Percentiles rank a stretch among this genome's conserved stretches.
phyloP scores from a whole-genome alignment of 2,329 filamentous ascomycete genomes.

The Sporothrix phasma region DNA sequence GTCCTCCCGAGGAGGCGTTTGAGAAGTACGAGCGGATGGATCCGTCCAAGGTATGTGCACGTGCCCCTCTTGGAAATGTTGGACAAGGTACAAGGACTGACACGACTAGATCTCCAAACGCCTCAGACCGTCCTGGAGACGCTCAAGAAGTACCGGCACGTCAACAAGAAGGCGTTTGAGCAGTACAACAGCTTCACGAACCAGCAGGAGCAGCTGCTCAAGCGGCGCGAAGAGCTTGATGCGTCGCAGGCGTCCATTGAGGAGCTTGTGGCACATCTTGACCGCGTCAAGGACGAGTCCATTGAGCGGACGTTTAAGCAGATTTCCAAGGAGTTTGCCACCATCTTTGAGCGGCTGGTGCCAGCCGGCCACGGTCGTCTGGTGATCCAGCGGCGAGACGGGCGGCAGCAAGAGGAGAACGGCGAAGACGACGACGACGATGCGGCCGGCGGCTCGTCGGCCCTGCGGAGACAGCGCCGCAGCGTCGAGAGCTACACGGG shows the following conservation, averaged over 20 bases:
- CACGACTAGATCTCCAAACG: conserved; percentile 45
- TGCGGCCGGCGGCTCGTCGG: conserved; percentile 51
- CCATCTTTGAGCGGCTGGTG: conserved; percentile 89
- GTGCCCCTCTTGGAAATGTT: too few relatives aligned
- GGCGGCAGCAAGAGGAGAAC: conserved; percentile 57
- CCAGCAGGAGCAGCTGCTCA: conserved; percentile 77
- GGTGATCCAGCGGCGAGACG: conserved; percentile 84
- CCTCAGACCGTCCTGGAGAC: conserved; percentile 82
- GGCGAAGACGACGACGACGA: conserved; percentile 58
- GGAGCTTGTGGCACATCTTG: conserved; percentile 82
- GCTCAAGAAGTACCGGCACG: conserved; percentile 91
- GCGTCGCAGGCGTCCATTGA: conserved; percentile 79
- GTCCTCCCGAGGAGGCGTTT: conserved; percentile 91
- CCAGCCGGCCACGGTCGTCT: conserved; percentile 85
- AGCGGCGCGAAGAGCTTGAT: conserved; percentile 78
- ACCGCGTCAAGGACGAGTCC: conserved; percentile 93
- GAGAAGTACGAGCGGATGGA: conserved; percentile 81
- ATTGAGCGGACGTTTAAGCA: conserved; percentile 98
- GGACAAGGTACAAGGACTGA: too few relatives aligned
- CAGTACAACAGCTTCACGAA: conserved; percentile 97
- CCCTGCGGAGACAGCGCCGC: conserved; percentile 38
- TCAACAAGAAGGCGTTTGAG: conserved; percentile 99
- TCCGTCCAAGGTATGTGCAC: conserved; percentile 55
- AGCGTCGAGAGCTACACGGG: conserved; percentile 91
- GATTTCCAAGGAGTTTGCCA: conserved; percentile 84